Conservation (phyloP, 805 yeast species). For the Monosporozyma yasuniensis region DNA sequence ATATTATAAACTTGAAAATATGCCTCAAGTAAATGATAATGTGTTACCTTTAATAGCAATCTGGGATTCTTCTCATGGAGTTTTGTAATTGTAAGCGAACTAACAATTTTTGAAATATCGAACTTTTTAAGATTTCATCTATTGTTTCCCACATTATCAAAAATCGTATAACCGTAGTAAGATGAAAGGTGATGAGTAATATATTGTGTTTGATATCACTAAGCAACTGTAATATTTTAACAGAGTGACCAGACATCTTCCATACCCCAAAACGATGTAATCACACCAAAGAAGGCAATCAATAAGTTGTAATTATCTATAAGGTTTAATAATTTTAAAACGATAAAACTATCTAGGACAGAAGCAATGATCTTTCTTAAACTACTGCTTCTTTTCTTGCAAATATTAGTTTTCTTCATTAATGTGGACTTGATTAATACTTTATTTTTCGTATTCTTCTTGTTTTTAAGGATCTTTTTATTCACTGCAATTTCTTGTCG, state of each 20-base stretch:
- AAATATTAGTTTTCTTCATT: neutral
- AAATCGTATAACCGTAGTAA: too few species aligned
- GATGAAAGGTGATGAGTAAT: too few species aligned
- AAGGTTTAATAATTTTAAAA: neutral
- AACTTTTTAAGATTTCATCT: too few species aligned
- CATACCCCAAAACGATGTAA: neutral
- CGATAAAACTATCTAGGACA: neutral
- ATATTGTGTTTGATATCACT: too few species aligned
- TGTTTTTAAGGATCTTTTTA: neutral
- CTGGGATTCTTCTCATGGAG: neutral
- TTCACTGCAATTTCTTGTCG: neutral
- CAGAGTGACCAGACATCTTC: neutral
- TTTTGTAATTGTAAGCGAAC: too few species aligned
- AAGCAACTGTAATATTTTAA: neutral
- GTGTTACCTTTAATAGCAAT: neutral
- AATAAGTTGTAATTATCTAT: neutral
- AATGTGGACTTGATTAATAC: neutral
- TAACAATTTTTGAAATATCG: too few species aligned
- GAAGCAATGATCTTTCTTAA: neutral
- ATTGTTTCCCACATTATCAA: too few species aligned
- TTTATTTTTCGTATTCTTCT: neutral
- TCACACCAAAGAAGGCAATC: constrained; percentile 1
- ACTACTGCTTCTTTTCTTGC: neutral
- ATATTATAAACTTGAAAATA: too few species aligned
- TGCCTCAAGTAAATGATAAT: neutral